Percentiles rank a stretch among this genome's conserved stretches.
Evolutionary conservation across 129 eudicot species (phyloP).

Genomic region (Lonicera japonica): DNA sequence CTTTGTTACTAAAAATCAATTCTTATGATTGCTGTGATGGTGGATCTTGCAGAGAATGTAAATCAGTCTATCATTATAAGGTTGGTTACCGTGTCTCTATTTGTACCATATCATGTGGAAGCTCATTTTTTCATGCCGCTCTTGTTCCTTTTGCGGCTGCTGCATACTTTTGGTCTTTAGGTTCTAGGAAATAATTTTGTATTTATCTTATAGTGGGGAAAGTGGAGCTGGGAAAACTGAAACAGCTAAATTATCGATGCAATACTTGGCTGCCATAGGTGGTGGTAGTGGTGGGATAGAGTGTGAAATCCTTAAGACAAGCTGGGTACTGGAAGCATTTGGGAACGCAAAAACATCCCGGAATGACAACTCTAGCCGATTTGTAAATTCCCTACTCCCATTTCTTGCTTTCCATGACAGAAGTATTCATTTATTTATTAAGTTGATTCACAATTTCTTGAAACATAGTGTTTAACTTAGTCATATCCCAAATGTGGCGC

Average conservation of each 20-base stretch:
- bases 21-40: constrained; percentile 12
- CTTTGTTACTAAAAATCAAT: not conserved
- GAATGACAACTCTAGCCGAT: constrained; percentile 93
- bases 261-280: constrained; percentile 63
- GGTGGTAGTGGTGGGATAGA: constrained; percentile 62
- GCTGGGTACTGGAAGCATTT: constrained; percentile 77
- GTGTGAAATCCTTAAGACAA: constrained; percentile 52
- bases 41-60: constrained; percentile 61
- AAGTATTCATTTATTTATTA: not conserved
- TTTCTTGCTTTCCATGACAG: not conserved
- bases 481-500: constrained; percentile 23
- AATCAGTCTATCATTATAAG: constrained; percentile 85
- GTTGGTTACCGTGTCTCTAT: constrained; percentile 28
- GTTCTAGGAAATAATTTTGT: not conserved
- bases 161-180: not conserved
- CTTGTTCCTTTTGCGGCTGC: not conserved
- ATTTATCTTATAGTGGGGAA: constrained; percentile 60
- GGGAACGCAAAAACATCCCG: constrained; percentile 93
- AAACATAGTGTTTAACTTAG: constrained; percentile 7
- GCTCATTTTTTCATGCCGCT: constrained; percentile 4
- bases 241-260: constrained; percentile 84
- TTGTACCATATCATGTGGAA: not conserved
- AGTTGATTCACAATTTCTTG: not conserved
- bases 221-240: constrained; percentile 98
- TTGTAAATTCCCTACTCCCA: constrained; percentile 37